phyloP scores from a whole-genome alignment of 345 rosid genomes.

The Populus nigra region DNA sequence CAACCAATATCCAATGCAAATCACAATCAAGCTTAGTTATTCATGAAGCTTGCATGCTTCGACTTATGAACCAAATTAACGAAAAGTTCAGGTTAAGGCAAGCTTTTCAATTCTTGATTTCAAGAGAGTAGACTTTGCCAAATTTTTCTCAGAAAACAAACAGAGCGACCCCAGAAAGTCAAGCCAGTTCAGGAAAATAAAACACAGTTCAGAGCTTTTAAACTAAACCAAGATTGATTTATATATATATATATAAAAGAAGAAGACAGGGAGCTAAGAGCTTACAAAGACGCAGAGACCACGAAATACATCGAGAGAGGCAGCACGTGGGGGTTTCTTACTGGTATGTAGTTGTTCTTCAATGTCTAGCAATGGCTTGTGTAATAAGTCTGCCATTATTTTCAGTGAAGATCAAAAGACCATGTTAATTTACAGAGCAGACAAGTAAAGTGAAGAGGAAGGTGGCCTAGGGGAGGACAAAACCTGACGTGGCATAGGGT shows the following conservation, averaged over 20 bases:
- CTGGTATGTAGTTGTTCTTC: conserved; percentile 3
- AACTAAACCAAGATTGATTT: background rate
- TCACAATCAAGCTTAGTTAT: background rate
- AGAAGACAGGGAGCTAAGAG: background rate
- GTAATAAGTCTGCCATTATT: conserved; percentile 24
- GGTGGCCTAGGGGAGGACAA: background rate
- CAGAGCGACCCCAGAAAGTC: background rate
- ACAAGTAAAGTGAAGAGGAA: background rate
- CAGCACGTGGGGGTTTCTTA: conserved; percentile 25
- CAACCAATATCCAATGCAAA: background rate
- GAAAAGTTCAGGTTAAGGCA: background rate
- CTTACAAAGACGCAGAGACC: conserved; percentile 51
- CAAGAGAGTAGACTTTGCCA: background rate
- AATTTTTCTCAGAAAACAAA: conserved; percentile 13
- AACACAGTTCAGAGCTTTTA: background rate
- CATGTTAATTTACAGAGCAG: background rate
- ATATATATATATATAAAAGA: too few relatives aligned
- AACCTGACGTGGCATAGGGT: background rate
- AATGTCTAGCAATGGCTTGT: conserved; percentile 7
- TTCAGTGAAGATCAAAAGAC: background rate
- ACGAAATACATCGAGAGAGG: conserved; percentile 50
- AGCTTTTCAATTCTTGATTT: too few relatives aligned
- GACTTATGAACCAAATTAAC: background rate
- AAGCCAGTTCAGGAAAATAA: background rate
- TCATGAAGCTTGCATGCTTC: background rate